Conservation (phyloP, 2,329 filamentous ascomycete species). For the Leptographium lundbergii region DNA sequence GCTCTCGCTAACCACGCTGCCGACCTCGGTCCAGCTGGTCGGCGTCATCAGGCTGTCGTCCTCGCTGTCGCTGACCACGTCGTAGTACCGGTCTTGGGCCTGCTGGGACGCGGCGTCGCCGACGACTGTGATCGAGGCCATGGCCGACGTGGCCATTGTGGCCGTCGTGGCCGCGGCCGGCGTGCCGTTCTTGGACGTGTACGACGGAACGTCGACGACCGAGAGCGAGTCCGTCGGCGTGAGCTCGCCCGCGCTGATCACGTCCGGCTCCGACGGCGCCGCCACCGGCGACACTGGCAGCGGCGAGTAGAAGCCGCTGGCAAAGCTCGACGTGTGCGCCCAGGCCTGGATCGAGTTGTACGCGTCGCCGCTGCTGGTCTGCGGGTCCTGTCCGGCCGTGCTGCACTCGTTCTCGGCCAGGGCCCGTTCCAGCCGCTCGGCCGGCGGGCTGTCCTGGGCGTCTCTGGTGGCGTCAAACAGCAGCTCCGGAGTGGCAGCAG, state of each 20-base stretch:
- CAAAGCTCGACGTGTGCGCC: conserved; percentile 36
- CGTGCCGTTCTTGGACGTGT: neutral
- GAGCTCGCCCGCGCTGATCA: conserved; percentile 38
- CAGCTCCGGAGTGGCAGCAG: conserved; percentile 9
- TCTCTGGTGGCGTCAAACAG: conserved; percentile 4
- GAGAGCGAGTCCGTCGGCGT: conserved; percentile 49
- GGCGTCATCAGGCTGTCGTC: conserved; percentile 45
- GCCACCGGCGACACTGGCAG: conserved; percentile 38
- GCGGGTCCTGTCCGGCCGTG: conserved; percentile 33
- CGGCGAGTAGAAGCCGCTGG: conserved; percentile 46
- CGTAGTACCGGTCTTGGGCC: conserved; percentile 21
- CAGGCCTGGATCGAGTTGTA: conserved; percentile 53
- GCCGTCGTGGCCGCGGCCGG: neutral
- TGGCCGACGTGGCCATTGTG: neutral
- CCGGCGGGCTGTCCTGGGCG: neutral
- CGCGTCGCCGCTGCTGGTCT: conserved; percentile 30
- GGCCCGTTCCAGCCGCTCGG: conserved; percentile 21
- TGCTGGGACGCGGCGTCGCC: conserved; percentile 16
- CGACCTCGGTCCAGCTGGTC: conserved; percentile 52
- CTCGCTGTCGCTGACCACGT: conserved; percentile 44
- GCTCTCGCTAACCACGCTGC: conserved; percentile 47
- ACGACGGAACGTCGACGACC: conserved; percentile 35
- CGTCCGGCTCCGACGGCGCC: conserved; percentile 37
- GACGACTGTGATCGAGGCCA: conserved; percentile 8
- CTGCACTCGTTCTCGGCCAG: conserved; percentile 32